Evolutionary conservation across 164 flowering plant genomes (phyloP), one percentile per base, ranked within the genome.

Genomic region (Umbellularia californica): DNA sequence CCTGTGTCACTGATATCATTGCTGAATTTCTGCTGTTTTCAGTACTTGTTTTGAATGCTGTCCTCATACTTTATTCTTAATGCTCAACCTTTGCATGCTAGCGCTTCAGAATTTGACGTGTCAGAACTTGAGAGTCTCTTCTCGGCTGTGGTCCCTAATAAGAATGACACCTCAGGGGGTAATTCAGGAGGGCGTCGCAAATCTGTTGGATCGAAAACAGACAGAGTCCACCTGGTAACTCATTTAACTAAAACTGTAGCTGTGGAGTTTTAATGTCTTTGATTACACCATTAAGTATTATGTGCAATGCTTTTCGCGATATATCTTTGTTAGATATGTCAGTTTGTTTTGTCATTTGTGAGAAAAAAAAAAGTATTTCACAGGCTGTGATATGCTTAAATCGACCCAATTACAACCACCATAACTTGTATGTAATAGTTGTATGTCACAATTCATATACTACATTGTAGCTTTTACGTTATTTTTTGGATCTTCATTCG

Each of bases 81-180:
- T 35, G 10, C 20, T 78, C 70, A 62, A 33, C 12, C 69, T 65
- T 79, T 74, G 66, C 77, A 58, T 80, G 70, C 70, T 81, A 95
- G 99, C 75, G 89, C 90, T 58, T 85, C 94, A 74, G 99, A 94
- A 77, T 89, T 95, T 87, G 98, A 95, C 78, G 91, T 95, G 35
- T 89, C 94, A 81, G 99, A 95, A 84, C 79, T 95, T 66, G 99
- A 91, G 90, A 87, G 73, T 22, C 94, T 94, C 79, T 95, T 95
- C 86, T 90, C 98, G 81, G 86, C 93, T 62, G 83, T 83, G 35
- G 92, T 89, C 51, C 88, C 95, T 51, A 90, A 88, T 72, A 81
- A 89, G 60, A 83, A 77, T 81, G 94, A 87, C 70, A 73, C 77
- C 50, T 76, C 83, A 33, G 89, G 88, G 75, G 88, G 84, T 64